These are phyloP conservation scores for Clavispora fructus DNA, from an alignment of 805 yeast genomes.

Conservation along the genomic window DNA sequence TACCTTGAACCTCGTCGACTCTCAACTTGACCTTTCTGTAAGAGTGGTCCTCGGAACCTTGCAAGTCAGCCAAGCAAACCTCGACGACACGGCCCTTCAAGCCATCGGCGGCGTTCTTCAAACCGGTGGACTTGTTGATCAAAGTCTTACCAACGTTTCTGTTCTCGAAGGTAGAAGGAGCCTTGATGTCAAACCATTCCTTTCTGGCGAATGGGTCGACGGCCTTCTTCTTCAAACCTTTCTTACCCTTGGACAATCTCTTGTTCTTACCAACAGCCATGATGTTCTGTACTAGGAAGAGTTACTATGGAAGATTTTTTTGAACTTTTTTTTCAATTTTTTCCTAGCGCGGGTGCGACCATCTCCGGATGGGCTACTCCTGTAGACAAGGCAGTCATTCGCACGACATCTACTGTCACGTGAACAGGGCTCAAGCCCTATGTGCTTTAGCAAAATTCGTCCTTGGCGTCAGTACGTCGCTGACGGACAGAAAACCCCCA, in stretches of 20 bases:
- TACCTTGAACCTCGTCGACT: too few species aligned
- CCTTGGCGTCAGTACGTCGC: too few species aligned
- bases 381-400: neutral
- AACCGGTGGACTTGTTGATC: conserved; percentile 7
- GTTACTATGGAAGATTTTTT: conserved; percentile 4
- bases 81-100: conserved; percentile 6
- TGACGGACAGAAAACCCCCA: too few species aligned
- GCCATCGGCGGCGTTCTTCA: conserved; percentile 8
- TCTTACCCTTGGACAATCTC: conserved; percentile 10
- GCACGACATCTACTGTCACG: neutral
- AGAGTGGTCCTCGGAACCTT: conserved; percentile 6
- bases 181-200: conserved; percentile 10
- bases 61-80: conserved; percentile 7
- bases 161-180: conserved; percentile 6
- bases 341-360: conserved; percentile 5
- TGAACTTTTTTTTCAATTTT: conserved; percentile 6
- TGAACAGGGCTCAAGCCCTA: conserved; percentile 5
- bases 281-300: conserved; percentile 6
- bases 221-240: conserved; percentile 8
- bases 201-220: conserved; percentile 8
- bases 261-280: conserved; percentile 9
- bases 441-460: too few species aligned
- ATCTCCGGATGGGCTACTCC: neutral
- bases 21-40: too few species aligned
- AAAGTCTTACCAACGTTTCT: conserved; percentile 7